Percentiles rank a stretch among this genome's conserved stretches.
Conservation (phyloP, 2,329 filamentous ascomycete genomes). For the Alternaria sp. region DNA sequence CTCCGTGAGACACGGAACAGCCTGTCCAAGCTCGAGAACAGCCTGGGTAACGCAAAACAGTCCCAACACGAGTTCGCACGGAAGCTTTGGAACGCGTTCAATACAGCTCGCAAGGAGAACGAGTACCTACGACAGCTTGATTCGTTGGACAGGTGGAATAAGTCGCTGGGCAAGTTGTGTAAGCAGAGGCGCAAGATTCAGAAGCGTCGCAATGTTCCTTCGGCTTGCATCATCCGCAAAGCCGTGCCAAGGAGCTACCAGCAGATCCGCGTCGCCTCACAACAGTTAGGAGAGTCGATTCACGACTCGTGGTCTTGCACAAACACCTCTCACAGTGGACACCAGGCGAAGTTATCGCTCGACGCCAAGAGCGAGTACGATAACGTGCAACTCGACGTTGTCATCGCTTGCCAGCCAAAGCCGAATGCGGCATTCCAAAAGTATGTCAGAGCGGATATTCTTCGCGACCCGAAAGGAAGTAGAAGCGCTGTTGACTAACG, state of each 20-base stretch:
- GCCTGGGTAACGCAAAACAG: slow-evolving; percentile 6
- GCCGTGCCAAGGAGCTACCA: slow-evolving; percentile 3
- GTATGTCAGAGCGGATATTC: neutral
- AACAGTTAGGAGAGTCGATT: slow-evolving; percentile 1
- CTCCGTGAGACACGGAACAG: slow-evolving; percentile 9
- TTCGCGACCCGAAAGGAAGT: neutral
- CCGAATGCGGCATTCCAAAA: neutral
- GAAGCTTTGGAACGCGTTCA: slow-evolving; percentile 4
- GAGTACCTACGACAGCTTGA: slow-evolving; percentile 3
- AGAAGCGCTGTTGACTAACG: neutral
- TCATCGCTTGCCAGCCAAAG: slow-evolving; percentile 14
- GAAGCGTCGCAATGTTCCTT: slow-evolving; percentile 1
- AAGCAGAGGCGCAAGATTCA: neutral
- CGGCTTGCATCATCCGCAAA: slow-evolving; percentile 5
- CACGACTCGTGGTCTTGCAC: slow-evolving; percentile 18
- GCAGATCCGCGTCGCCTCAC: slow-evolving; percentile 7
- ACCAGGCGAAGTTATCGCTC: slow-evolving; percentile 19
- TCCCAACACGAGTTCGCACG: slow-evolving; percentile 1
- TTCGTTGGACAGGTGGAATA: slow-evolving; percentile 14
- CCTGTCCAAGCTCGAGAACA: slow-evolving; percentile 4
- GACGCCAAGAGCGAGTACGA: slow-evolving; percentile 6
- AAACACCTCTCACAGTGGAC: slow-evolving; percentile 15
- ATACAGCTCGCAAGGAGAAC: slow-evolving; percentile 3
- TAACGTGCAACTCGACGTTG: slow-evolving; percentile 14
- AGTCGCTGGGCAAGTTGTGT: slow-evolving; percentile 5